Conservation (phyloP, 2,329 filamentous ascomycete genomes). For the Pestalotiopsis sp. region DNA sequence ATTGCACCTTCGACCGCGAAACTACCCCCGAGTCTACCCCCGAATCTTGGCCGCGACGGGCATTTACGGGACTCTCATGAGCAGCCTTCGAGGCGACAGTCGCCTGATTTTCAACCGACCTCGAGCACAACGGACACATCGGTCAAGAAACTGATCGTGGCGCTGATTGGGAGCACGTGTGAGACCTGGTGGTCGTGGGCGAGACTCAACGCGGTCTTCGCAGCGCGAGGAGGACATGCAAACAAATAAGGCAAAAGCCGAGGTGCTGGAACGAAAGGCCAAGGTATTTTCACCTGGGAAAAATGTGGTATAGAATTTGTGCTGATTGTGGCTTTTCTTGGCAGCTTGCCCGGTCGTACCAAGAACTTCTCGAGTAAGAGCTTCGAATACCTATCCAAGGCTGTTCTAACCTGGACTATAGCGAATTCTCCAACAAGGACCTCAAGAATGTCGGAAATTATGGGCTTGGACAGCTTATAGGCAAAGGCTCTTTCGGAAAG, state of each 20-base stretch:
- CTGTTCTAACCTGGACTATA: slow-evolving; percentile 38
- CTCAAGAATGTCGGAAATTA: slow-evolving; percentile 95
- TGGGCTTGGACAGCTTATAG: slow-evolving; percentile 85
- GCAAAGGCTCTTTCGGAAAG: slow-evolving; percentile 97
- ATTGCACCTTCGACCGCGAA: neutral
- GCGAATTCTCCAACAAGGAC: slow-evolving; percentile 92
- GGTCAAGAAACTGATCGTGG: neutral
- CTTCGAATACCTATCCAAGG: neutral
- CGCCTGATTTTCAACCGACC: neutral
- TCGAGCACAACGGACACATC: neutral
- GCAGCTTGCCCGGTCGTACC: slow-evolving; percentile 95
- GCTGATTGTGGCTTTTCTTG: slow-evolving; percentile 22
- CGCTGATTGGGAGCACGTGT: neutral
- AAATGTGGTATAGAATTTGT: too few relatives aligned
- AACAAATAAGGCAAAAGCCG: slow-evolving; percentile 47
- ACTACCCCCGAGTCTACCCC: neutral
- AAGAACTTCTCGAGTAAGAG: slow-evolving; percentile 89
- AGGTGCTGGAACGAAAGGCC: slow-evolving; percentile 43
- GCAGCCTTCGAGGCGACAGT: neutral
- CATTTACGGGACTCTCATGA: neutral
- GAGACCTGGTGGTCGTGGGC: slow-evolving; percentile 11
- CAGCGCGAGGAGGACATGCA: slow-evolving; percentile 33
- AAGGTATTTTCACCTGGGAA: slow-evolving; percentile 27
- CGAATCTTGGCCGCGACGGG: neutral
- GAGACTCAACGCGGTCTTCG: slow-evolving; percentile 15